Percentiles rank a stretch among this genome's conserved stretches.
Evolutionary conservation across 441 rosid genomes (phyloP).

Genomic region (Eruca vesicaria): DNA sequence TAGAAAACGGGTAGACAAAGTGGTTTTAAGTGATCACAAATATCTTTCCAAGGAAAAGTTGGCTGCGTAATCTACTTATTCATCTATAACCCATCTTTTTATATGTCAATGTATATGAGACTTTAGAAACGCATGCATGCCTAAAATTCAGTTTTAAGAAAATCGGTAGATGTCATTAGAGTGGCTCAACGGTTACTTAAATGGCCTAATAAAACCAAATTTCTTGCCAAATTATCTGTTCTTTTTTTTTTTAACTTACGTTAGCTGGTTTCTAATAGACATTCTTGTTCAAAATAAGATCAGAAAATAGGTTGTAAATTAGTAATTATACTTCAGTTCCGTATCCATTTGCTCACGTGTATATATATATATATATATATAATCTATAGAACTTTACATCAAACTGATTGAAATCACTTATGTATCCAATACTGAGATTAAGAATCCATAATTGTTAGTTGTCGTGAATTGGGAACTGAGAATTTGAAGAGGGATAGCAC

Average conservation of each 20-base stretch:
- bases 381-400: not conserved
- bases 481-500: not conserved
- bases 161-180: conserved; percentile 22
- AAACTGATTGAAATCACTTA: not conserved
- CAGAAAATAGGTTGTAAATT: not conserved
- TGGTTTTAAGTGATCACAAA: not conserved
- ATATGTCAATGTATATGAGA: not conserved
- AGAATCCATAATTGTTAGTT: not conserved
- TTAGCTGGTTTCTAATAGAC: not conserved
- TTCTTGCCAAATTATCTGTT: conserved; percentile 14
- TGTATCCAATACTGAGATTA: not conserved
- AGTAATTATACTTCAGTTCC: not conserved
- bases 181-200: not conserved
- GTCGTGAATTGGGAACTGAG: not conserved
- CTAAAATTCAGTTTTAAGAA: conserved; percentile 5
- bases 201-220: conserved; percentile 17
- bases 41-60: not conserved
- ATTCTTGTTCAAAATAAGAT: not conserved
- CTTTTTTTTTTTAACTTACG: not conserved
- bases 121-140: conserved; percentile 13
- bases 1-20: not conserved
- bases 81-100: not conserved
- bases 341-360: too few relatives aligned
- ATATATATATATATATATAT: too few relatives aligned
- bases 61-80: not conserved